A percentile compares a stretch with the other conserved stretches of the same genome.
Evolutionary conservation across 768 basidiomycete species (phyloP).

Genomic region (Podaxis sp.): DNA sequence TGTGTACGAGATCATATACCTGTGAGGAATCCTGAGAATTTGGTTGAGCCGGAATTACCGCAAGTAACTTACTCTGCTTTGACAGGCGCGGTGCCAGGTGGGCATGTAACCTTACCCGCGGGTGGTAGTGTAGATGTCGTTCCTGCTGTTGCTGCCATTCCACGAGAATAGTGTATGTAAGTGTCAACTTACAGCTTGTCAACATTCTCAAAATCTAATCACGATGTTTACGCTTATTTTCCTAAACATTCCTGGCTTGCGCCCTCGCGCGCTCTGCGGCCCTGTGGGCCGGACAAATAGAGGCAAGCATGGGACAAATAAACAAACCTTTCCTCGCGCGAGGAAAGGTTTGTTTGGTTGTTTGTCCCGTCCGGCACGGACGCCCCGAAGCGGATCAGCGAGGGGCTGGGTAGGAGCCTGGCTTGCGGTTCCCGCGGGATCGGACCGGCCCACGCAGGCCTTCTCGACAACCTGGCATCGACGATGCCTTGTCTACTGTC

Average conservation of each 20-base stretch:
- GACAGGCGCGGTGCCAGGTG: conserved; percentile 35
- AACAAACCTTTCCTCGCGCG: no score
- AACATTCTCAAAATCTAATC: not conserved
- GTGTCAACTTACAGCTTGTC: not conserved
- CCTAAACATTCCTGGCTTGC: not conserved
- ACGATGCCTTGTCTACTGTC: not conserved
- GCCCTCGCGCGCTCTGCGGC: no score
- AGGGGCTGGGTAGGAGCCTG: not conserved
- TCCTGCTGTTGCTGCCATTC: not conserved
- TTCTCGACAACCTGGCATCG: not conserved
- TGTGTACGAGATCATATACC: conserved; percentile 31
- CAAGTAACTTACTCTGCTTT: conserved; percentile 33
- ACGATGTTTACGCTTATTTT: not conserved
- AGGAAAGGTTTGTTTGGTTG: no score
- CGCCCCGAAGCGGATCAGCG: no score
- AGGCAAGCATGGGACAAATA: no score
- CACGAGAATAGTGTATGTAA: not conserved
- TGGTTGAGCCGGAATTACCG: not conserved
- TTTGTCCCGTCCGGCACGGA: no score
- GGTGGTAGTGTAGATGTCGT: not conserved
- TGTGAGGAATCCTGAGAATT: conserved; percentile 12
- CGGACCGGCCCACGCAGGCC: not conserved
- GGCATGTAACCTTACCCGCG: conserved; percentile 11
- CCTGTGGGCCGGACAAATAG: no score
- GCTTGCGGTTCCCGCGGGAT: not conserved